Evolutionary conservation across 169 alveolate genomes (phyloP).

Genomic region (Plasmodium adleri): DNA sequence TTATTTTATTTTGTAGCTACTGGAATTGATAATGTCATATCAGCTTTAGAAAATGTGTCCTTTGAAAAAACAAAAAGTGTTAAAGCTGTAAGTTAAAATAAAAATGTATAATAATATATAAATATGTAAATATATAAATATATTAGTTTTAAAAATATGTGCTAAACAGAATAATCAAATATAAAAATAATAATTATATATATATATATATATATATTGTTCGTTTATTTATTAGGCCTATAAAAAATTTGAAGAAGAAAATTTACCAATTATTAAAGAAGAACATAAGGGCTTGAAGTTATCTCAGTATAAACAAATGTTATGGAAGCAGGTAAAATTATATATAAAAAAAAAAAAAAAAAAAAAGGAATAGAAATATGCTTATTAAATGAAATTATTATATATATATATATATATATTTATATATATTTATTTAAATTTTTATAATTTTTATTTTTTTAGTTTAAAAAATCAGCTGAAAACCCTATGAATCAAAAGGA

Average conservation of each 20-base stretch:
- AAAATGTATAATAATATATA: background rate
- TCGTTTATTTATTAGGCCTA: conserved; percentile 75
- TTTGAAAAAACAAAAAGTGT: conserved; percentile 71
- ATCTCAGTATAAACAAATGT: conserved; percentile 86
- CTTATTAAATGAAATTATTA: too few species aligned
- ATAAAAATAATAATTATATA: too few species aligned
- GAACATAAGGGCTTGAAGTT: conserved; percentile 83
- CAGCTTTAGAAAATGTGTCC: conserved; percentile 56
- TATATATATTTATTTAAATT: too few species aligned
- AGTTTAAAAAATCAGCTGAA: conserved; percentile 71
- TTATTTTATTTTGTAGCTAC: conserved; percentile 34
- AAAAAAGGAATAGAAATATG: too few species aligned
- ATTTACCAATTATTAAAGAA: conserved; percentile 82
- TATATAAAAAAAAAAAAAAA: background rate
- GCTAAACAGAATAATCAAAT: too few species aligned
- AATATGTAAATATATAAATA: background rate
- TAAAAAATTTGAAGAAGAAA: conserved; percentile 81
- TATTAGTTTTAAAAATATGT: too few species aligned
- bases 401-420: too few species aligned
- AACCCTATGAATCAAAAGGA: conserved; percentile 73
- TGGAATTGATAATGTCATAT: conserved; percentile 67
- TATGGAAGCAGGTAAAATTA: conserved; percentile 80
- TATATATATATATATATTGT: background rate
- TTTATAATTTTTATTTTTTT: background rate
- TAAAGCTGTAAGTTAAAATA: conserved; percentile 63